Evolutionary conservation across 441 rosid genomes (phyloP).

Genomic region (Croton laevigatus): DNA sequence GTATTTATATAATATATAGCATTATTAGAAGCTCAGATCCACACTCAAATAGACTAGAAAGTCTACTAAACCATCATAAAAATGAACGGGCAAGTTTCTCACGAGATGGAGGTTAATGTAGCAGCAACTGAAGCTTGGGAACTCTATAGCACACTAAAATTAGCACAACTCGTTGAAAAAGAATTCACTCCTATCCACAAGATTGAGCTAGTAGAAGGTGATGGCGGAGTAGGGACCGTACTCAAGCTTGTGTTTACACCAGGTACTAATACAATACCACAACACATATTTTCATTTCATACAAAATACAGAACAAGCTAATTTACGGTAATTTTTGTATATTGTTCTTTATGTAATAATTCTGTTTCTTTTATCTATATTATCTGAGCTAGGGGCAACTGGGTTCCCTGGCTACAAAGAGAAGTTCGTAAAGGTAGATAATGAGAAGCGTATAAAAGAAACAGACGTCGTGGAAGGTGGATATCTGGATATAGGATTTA

Average conservation of each 20-base stretch:
- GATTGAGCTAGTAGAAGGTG: constrained; percentile 8
- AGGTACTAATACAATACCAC: too few relatives aligned
- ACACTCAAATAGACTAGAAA: background rate
- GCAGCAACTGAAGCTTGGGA: constrained; percentile 9
- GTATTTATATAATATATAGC: too few relatives aligned
- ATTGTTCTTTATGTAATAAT: too few relatives aligned
- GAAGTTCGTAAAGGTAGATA: background rate
- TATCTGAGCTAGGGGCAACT: background rate
- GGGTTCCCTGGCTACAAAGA: background rate
- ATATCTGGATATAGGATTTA: background rate
- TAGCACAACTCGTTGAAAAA: background rate
- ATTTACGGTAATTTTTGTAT: background rate
- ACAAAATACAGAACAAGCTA: too few relatives aligned
- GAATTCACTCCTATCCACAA: background rate
- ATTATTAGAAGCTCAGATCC: background rate
- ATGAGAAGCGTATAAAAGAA: background rate
- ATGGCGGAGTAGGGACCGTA: constrained; percentile 15
- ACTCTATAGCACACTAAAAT: background rate
- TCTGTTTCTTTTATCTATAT: background rate
- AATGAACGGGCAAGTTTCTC: background rate
- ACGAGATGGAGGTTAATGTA: background rate
- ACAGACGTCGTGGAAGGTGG: constrained; percentile 8
- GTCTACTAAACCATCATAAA: background rate
- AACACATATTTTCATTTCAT: too few relatives aligned
- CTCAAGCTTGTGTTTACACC: background rate